These are phyloP conservation scores for Magnaporthiopsis poae DNA, from an alignment of 2,329 filamentous ascomycete genomes.

Conservation along the genomic window DNA sequence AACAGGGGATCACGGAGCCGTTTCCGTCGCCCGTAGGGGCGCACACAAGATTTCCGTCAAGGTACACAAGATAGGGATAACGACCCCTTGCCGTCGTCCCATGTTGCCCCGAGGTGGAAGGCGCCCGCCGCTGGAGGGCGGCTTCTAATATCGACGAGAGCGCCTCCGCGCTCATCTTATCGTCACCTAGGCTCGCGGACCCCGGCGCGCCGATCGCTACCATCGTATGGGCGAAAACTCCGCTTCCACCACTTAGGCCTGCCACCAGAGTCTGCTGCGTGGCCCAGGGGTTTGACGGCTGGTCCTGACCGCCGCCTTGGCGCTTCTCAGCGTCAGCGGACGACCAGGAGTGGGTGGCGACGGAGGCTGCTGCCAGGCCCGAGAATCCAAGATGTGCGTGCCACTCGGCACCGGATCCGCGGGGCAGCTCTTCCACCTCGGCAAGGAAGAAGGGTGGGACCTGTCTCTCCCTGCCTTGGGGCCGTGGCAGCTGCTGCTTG, in stretches of 20 bases:
- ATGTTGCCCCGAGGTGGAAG: background rate
- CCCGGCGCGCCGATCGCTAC: background rate
- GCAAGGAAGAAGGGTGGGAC: conserved; percentile 63
- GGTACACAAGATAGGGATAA: conserved; percentile 3
- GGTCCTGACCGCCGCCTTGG: background rate
- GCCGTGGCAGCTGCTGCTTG: conserved; percentile 9
- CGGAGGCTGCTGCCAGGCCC: conserved; percentile 16
- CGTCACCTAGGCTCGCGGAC: background rate
- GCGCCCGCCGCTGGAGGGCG: background rate
- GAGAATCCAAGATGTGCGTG: conserved; percentile 55
- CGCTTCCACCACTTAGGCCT: background rate
- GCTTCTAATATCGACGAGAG: background rate
- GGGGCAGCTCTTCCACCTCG: conserved; percentile 68
- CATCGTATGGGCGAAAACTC: conserved; percentile 4
- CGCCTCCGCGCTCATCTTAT: background rate
- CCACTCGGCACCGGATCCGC: conserved; percentile 73
- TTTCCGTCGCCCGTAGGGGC: background rate
- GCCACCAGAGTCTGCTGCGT: background rate
- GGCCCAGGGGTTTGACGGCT: background rate
- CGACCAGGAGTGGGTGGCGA: conserved; percentile 4
- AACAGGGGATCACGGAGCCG: conserved; percentile 28
- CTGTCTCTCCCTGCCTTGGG: conserved; percentile 17
- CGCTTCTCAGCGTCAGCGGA: background rate
- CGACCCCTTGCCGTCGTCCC: background rate
- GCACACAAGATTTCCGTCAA: background rate